phyloP scores from a whole-genome alignment of 176 grass and related monocot species.

The Musa schizocarpa region DNA sequence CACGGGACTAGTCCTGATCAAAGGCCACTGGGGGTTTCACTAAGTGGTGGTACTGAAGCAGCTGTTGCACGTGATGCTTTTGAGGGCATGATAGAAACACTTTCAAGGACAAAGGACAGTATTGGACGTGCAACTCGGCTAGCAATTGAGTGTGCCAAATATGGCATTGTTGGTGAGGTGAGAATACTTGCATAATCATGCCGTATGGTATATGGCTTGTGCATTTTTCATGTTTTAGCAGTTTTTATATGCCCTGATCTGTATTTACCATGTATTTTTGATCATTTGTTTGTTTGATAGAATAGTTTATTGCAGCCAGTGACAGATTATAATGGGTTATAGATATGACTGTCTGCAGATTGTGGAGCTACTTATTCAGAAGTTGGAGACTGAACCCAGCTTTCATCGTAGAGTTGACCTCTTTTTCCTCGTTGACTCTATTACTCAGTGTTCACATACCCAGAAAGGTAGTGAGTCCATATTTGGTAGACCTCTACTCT shows the following conservation, averaged over 20 bases:
- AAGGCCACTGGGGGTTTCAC: constrained; percentile 33
- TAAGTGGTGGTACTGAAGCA: constrained; percentile 58
- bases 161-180: constrained; percentile 83
- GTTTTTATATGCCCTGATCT: neutral
- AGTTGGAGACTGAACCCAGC: constrained; percentile 77
- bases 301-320: neutral
- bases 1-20: constrained; percentile 43
- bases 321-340: neutral
- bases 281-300: neutral
- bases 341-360: constrained; percentile 37
- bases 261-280: neutral
- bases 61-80: constrained; percentile 73
- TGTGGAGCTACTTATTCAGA: constrained; percentile 78
- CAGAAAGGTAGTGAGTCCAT: constrained; percentile 48
- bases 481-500: too few species aligned
- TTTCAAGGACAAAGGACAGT: constrained; percentile 96
- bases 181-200: neutral
- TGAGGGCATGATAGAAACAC: constrained; percentile 93
- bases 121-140: constrained; percentile 91
- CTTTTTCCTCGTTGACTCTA: constrained; percentile 91
- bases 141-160: constrained; percentile 94
- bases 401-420: constrained; percentile 87
- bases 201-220: neutral
- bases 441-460: constrained; percentile 86
- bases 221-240: neutral